Evolutionary conservation across 2,329 filamentous ascomycete species (phyloP).

Genomic region (Pyrenochaeta sp.): DNA sequence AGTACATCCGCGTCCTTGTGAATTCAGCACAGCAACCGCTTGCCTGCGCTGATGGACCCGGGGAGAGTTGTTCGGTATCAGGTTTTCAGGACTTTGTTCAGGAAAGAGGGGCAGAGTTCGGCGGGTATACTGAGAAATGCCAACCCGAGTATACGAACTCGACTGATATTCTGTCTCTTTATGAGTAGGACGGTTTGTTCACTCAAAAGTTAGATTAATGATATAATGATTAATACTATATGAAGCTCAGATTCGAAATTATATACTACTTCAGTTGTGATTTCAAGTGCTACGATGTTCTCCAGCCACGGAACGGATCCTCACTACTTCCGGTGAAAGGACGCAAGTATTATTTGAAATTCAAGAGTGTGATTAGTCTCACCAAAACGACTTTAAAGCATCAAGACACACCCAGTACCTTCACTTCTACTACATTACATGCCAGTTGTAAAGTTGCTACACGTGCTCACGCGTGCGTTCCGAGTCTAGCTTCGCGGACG

Average conservation of each 20-base stretch:
- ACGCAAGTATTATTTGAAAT: no score
- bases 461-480: neutral
- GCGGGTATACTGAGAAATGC: conserved; percentile 54
- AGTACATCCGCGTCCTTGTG: conserved; percentile 61
- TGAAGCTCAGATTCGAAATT: no score
- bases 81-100: conserved; percentile 55
- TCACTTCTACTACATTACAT: no score
- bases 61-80: conserved; percentile 57
- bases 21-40: conserved; percentile 60
- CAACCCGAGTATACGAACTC: conserved; percentile 53
- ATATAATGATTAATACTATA: no score
- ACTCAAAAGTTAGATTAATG: neutral
- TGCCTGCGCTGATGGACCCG: conserved; percentile 59
- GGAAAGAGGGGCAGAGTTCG: conserved; percentile 53
- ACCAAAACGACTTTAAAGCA: no score
- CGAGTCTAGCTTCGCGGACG: conserved; percentile 11
- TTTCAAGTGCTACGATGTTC: no score
- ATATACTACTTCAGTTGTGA: no score
- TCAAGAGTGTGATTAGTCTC: no score
- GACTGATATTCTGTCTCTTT: conserved; percentile 47
- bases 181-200: neutral
- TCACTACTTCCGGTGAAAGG: no score
- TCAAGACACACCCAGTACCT: no score
- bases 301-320: no score
- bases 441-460: no score